Evolutionary conservation across 2,329 filamentous ascomycete genomes (phyloP).

Genomic region (Trichoderma koningii): DNA sequence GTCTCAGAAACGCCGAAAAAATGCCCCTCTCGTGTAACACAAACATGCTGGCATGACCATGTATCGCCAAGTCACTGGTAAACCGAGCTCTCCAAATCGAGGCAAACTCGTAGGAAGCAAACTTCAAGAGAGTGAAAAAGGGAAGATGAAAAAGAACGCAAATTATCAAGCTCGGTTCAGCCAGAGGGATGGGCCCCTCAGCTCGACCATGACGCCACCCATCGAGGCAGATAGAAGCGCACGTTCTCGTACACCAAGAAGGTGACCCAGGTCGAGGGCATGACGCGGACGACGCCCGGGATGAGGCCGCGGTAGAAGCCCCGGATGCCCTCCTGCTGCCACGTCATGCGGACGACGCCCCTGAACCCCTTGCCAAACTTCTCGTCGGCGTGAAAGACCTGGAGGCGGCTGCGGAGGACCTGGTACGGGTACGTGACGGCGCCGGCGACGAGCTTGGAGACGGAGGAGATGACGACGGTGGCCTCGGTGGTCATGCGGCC

Average conservation of each 20-base stretch:
- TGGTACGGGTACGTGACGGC: slow-evolving; percentile 93
- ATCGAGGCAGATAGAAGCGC: slow-evolving; percentile 66
- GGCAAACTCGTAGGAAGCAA: neutral
- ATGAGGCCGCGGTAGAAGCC: slow-evolving; percentile 93
- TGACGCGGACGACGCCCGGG: slow-evolving; percentile 84
- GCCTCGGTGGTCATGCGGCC: slow-evolving; percentile 66
- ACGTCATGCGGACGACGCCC: slow-evolving; percentile 74
- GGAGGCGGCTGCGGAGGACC: slow-evolving; percentile 82
- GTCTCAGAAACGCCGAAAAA: slow-evolving; percentile 8
- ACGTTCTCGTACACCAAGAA: slow-evolving; percentile 97
- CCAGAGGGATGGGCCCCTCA: no score
- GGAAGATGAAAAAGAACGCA: neutral
- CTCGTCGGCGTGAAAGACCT: slow-evolving; percentile 80
- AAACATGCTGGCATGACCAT: slow-evolving; percentile 4
- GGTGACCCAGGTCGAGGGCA: slow-evolving; percentile 94
- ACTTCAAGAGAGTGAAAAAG: neutral
- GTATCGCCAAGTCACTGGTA: neutral
- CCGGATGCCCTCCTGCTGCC: slow-evolving; percentile 72
- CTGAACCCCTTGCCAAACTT: slow-evolving; percentile 69
- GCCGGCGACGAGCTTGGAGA: slow-evolving; percentile 86
- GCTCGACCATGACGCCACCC: slow-evolving; percentile 34
- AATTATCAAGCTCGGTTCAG: no score
- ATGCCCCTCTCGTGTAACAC: slow-evolving; percentile 3
- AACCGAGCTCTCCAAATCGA: neutral
- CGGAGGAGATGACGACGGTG: slow-evolving; percentile 76